A percentile compares a stretch with the other conserved stretches of the same genome.
These are phyloP conservation scores for Microsporum audouinii DNA, from an alignment of 2,329 filamentous ascomycete genomes.

Conservation along the genomic window DNA sequence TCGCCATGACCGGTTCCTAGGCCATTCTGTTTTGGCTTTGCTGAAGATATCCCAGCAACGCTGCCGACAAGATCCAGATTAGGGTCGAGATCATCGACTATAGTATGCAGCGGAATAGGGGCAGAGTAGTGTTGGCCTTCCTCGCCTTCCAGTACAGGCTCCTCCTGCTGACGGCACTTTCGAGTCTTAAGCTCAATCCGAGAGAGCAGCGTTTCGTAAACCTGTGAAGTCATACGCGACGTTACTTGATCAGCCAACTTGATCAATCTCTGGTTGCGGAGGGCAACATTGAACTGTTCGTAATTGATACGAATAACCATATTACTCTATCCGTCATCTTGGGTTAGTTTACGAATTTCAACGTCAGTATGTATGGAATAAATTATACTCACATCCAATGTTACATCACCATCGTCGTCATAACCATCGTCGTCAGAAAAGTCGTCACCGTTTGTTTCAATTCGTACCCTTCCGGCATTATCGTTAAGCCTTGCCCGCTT, in stretches of 20 bases:
- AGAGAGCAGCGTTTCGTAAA: slow-evolving; percentile 64
- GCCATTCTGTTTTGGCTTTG: slow-evolving; percentile 17
- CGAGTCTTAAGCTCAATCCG: slow-evolving; percentile 57
- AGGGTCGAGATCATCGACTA: slow-evolving; percentile 29
- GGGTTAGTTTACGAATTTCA: slow-evolving; percentile 3
- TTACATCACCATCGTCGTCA: slow-evolving; percentile 21
- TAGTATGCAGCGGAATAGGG: slow-evolving; percentile 25
- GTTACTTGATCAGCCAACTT: slow-evolving; percentile 60
- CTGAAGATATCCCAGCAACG: slow-evolving; percentile 25
- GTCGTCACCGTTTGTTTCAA: slow-evolving; percentile 22
- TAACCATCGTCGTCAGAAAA: slow-evolving; percentile 24
- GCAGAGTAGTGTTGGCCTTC: slow-evolving; percentile 31
- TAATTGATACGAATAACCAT: slow-evolving; percentile 71
- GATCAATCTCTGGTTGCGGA: slow-evolving; percentile 68
- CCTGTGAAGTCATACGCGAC: slow-evolving; percentile 60
- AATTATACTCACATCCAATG: slow-evolving; percentile 29
- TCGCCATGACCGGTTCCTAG: slow-evolving; percentile 31
- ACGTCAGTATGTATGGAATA: too few relatives aligned
- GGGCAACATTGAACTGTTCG: slow-evolving; percentile 68
- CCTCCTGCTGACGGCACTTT: slow-evolving; percentile 46
- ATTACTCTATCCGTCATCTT: slow-evolving; percentile 43
- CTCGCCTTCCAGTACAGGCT: slow-evolving; percentile 32
- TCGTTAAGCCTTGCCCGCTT: slow-evolving; percentile 13
- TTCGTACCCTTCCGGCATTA: slow-evolving; percentile 15
- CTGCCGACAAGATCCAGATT: slow-evolving; percentile 27